These are phyloP conservation scores for Neurospora sp. DNA, from an alignment of 495 filamentous ascomycete species.

Conservation along the genomic window DNA sequence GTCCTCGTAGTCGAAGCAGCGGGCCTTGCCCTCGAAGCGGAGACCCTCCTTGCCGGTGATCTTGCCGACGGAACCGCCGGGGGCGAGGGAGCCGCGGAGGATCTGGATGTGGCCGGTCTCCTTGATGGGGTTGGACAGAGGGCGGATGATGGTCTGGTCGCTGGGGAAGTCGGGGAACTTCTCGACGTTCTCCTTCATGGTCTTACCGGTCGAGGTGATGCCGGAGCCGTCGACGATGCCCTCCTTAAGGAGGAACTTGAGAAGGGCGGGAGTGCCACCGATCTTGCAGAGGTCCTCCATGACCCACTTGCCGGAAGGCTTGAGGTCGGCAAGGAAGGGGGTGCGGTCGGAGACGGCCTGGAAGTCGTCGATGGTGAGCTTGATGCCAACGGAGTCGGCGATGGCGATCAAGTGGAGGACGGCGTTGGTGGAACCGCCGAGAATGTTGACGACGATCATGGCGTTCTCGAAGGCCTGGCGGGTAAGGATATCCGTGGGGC, in stretches of 20 bases:
- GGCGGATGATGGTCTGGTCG: constrained; percentile 86
- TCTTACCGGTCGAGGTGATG: constrained; percentile 92
- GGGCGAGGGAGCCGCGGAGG: constrained; percentile 80
- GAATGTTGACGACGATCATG: constrained; percentile 91
- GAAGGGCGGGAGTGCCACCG: constrained; percentile 80
- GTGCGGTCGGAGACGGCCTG: constrained; percentile 84
- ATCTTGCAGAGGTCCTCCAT: constrained; percentile 86
- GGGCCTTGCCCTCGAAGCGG: constrained; percentile 78
- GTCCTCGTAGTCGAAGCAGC: constrained; percentile 79
- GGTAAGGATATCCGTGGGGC: constrained; percentile 82
- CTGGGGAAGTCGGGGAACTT: constrained; percentile 65
- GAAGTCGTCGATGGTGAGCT: constrained; percentile 96
- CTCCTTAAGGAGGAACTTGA: constrained; percentile 87
- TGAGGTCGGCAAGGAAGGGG: constrained; percentile 91
- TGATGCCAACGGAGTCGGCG: constrained; percentile 84
- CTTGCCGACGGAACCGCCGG: constrained; percentile 89
- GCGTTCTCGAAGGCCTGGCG: constrained; percentile 91
- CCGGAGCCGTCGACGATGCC: constrained; percentile 78
- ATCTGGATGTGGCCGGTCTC: constrained; percentile 93
- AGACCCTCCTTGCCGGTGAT: constrained; percentile 97
- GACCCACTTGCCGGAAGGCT: constrained; percentile 95
- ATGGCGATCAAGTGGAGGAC: constrained; percentile 96
- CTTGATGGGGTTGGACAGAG: constrained; percentile 88
- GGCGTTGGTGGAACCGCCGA: constrained; percentile 92
- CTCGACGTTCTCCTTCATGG: constrained; percentile 82